phyloP scores from a whole-genome alignment of 2,329 filamentous ascomycete species.

The Byssochlamys sp. region DNA sequence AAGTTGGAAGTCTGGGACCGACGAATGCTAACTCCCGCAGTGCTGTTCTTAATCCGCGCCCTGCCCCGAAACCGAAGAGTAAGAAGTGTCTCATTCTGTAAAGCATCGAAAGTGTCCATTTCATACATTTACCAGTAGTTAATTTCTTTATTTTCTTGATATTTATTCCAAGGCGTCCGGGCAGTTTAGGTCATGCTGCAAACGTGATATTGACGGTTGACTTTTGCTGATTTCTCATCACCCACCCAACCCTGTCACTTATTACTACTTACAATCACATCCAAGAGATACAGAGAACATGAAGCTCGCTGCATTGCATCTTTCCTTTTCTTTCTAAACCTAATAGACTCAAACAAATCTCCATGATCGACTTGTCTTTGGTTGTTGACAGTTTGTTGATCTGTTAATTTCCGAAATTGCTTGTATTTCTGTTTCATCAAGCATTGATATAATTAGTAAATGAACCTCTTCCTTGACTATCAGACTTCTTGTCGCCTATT shows the following conservation, averaged over 20 bases:
- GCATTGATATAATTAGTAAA: too few species aligned
- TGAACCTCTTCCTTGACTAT: too few species aligned
- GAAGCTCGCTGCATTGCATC: not conserved
- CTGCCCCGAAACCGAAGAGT: conserved; percentile 35
- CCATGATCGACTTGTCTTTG: too few species aligned
- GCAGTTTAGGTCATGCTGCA: not conserved
- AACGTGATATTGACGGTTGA: not conserved
- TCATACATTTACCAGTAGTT: not conserved
- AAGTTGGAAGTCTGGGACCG: not conserved
- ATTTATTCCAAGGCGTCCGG: conserved; percentile 1
- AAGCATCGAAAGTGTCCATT: conserved; percentile 7
- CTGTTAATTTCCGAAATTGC: not conserved
- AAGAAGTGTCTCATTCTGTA: conserved; percentile 40
- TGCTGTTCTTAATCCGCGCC: conserved; percentile 41
- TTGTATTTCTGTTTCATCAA: not conserved
- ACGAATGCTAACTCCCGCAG: conserved; percentile 15
- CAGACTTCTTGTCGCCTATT: too few species aligned
- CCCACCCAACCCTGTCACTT: not conserved
- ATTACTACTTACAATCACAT: not conserved
- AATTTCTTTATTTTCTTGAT: not conserved
- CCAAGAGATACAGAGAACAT: not conserved
- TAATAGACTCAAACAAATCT: not conserved
- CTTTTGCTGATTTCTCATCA: not conserved
- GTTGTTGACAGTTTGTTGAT: too few species aligned
- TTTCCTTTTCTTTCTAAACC: not conserved